Conservation (phyloP, 257 asterid genomes). For the Solanum lycopersicoides region DNA sequence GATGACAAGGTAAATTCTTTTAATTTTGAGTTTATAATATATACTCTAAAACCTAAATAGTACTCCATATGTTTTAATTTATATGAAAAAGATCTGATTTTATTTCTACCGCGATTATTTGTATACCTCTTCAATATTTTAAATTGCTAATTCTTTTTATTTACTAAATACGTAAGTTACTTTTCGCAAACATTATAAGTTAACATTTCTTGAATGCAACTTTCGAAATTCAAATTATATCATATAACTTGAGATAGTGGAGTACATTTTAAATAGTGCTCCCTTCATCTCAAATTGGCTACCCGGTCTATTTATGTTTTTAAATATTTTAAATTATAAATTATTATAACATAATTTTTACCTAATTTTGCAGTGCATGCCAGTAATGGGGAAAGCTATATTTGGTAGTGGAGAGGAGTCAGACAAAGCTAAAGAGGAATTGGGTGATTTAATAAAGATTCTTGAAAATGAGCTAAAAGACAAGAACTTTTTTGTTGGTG, state of each 20-base stretch:
- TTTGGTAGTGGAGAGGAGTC: background rate
- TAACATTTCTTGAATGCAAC: too few species aligned
- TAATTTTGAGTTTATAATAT: too few species aligned
- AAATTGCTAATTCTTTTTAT: too few species aligned
- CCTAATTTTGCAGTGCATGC: background rate
- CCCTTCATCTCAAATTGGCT: background rate
- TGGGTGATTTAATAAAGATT: background rate
- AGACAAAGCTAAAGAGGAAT: background rate
- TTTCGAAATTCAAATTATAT: too few species aligned
- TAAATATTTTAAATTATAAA: background rate
- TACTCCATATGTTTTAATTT: too few species aligned
- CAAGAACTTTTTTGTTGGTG: background rate
- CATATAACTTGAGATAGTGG: too few species aligned
- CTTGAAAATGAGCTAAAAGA: background rate
- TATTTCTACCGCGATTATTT: too few species aligned
- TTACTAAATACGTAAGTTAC: too few species aligned
- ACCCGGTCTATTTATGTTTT: accelerated
- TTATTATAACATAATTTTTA: background rate
- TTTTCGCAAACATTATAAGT: too few species aligned
- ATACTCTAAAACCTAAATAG: background rate
- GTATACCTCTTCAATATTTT: too few species aligned
- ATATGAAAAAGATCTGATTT: too few species aligned
- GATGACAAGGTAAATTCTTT: background rate
- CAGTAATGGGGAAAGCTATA: background rate
- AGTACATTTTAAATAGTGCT: background rate